Conservation (phyloP, 163 green algal genomes). For the Prototheca cutis region DNA sequence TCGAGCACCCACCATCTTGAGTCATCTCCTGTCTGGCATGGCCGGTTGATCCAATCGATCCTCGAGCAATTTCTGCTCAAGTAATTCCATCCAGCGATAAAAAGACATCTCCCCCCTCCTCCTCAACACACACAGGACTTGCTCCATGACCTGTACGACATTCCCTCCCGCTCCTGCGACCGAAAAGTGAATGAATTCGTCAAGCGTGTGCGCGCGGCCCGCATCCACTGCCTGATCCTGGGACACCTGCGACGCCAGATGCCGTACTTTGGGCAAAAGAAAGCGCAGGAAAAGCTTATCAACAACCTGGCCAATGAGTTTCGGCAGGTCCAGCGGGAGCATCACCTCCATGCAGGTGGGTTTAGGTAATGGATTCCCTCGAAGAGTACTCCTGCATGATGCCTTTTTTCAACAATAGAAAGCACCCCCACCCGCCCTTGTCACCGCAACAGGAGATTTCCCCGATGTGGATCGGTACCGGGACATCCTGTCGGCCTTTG, state of each 20-base stretch:
- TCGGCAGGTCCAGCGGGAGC: conserved; percentile 73
- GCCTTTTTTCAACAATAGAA: too few species aligned
- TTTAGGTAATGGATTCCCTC: conserved; percentile 9
- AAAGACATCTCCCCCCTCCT: too few species aligned
- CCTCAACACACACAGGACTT: too few species aligned
- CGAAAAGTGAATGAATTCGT: conserved; percentile 97
- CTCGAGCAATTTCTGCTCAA: too few species aligned
- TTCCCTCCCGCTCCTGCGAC: conserved; percentile 74
- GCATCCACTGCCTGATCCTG: conserved; percentile 90
- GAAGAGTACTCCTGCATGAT: too few species aligned
- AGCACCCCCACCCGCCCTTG: too few species aligned
- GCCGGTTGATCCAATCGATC: too few species aligned
- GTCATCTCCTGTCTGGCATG: neutral
- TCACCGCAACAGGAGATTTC: conserved; percentile 73
- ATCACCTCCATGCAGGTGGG: conserved; percentile 72
- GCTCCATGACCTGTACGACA: conserved; percentile 82
- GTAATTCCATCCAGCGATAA: too few species aligned
- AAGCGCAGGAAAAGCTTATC: conserved; percentile 71
- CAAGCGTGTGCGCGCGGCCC: conserved; percentile 81
- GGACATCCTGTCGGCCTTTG: conserved; percentile 69
- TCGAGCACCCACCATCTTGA: too few species aligned
- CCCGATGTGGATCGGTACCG: conserved; percentile 73
- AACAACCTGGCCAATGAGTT: conserved; percentile 67
- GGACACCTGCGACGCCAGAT: conserved; percentile 82
- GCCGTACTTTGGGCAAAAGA: conserved; percentile 81